Conservation (phyloP, 129 eudicot species). For the Tanacetum coccineum region DNA sequence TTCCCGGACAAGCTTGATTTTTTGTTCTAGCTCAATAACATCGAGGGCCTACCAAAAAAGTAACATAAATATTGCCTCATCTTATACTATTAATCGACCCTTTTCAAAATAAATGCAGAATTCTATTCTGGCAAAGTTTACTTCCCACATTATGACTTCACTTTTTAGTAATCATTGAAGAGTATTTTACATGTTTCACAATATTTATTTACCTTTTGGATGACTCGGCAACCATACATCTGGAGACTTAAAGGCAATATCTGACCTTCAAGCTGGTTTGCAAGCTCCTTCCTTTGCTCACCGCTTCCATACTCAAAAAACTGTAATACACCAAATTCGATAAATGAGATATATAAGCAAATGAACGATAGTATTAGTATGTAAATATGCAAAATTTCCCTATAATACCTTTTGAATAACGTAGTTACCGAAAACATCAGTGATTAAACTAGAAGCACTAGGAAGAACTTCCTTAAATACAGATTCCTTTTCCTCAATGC, state of each 20-base stretch:
- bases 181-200: slow-evolving; percentile 1
- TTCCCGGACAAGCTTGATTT: slow-evolving; percentile 57
- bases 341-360: not conserved
- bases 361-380: not conserved
- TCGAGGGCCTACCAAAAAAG: slow-evolving; percentile 64
- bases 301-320: slow-evolving; percentile 79
- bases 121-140: not conserved
- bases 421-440: slow-evolving; percentile 92
- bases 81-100: not conserved
- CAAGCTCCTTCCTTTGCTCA: slow-evolving; percentile 67
- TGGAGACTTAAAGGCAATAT: slow-evolving; percentile 73
- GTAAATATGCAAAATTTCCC: not conserved
- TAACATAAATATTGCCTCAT: not conserved
- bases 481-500: slow-evolving; percentile 56
- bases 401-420: slow-evolving; percentile 78
- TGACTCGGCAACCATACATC: slow-evolving; percentile 96
- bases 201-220: slow-evolving; percentile 61
- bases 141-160: not conserved
- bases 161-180: not conserved
- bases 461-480: slow-evolving; percentile 80
- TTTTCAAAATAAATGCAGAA: not conserved
- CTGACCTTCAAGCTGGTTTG: slow-evolving; percentile 55
- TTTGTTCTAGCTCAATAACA: slow-evolving; percentile 75
- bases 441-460: slow-evolving; percentile 60
- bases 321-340: slow-evolving; percentile 35